Evolutionary conservation across 1,284 basidiomycete species (phyloP).

Genomic region (Neonothopanus nambi): DNA sequence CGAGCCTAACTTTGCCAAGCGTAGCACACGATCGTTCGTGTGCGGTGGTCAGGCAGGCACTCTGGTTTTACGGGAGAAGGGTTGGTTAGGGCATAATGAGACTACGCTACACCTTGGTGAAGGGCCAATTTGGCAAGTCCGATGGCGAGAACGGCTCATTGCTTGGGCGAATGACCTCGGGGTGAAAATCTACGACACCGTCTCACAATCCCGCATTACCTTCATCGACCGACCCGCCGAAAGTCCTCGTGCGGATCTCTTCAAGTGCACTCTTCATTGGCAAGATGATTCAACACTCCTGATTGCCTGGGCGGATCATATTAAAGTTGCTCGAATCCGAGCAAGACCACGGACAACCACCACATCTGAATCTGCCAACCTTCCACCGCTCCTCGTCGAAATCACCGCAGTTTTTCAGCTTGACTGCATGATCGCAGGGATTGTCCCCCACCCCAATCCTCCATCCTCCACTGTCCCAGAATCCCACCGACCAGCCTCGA

Average conservation of each 20-base stretch:
- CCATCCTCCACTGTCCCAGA: conserved; percentile 22
- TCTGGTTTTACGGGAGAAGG: conserved; percentile 88
- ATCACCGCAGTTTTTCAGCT: conserved; percentile 91
- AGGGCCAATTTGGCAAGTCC: conserved; percentile 91
- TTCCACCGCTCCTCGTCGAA: conserved; percentile 71
- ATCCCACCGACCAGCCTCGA: conserved; percentile 20
- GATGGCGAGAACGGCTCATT: conserved; percentile 86
- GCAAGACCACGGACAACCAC: conserved; percentile 52
- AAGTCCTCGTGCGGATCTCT: conserved; percentile 89
- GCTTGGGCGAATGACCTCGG: conserved; percentile 98
- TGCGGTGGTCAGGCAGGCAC: conserved; percentile 93
- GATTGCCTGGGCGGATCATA: conserved; percentile 92
- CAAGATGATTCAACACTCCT: conserved; percentile 89
- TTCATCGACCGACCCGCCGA: conserved; percentile 83
- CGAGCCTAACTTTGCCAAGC: conserved; percentile 89
- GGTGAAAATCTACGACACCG: conserved; percentile 91
- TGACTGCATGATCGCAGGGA: conserved; percentile 94
- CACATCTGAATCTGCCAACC: conserved; percentile 40
- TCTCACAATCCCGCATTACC: conserved; percentile 79
- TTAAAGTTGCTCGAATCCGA: conserved; percentile 88
- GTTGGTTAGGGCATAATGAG: conserved; percentile 96
- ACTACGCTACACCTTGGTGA: conserved; percentile 85
- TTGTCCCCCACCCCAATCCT: conserved; percentile 73
- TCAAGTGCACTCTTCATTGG: conserved; percentile 92
- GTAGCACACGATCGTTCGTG: conserved; percentile 82